Percentiles rank a stretch among this genome's conserved stretches.
These are phyloP conservation scores for Smittium mucronatum DNA, from an alignment of 371 early-diverging fungal species.

Conservation along the genomic window DNA sequence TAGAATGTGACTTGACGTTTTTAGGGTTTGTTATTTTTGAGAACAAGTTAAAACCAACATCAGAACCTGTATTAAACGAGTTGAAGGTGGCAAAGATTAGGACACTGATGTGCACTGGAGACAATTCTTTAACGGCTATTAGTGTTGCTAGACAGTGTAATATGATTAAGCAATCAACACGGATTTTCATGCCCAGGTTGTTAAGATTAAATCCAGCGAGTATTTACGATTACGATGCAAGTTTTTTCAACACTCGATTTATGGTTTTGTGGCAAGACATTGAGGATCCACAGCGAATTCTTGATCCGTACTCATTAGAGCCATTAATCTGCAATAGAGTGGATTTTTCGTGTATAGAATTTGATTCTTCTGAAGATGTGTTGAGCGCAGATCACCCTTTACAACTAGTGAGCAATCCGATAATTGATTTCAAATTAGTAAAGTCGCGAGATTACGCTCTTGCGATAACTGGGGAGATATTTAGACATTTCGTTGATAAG, in stretches of 20 bases:
- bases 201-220: constrained; percentile 9
- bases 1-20: constrained; percentile 78
- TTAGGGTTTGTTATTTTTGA: constrained; percentile 97
- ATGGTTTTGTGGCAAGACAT: constrained; percentile 61
- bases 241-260: background rate
- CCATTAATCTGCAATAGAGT: constrained; percentile 12
- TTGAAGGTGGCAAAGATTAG: constrained; percentile 78
- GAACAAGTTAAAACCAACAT: constrained; percentile 92
- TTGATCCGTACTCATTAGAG: constrained; percentile 51
- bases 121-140: constrained; percentile 95
- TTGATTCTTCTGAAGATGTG: constrained; percentile 20
- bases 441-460: constrained; percentile 32
- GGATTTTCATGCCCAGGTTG: constrained; percentile 27
- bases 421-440: constrained; percentile 15
- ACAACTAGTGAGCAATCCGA: constrained; percentile 15
- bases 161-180: constrained; percentile 26
- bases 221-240: background rate
- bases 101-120: constrained; percentile 98
- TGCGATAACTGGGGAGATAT: constrained; percentile 91
- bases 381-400: constrained; percentile 24
- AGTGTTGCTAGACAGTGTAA: constrained; percentile 74
- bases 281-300: constrained; percentile 38
- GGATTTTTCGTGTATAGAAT: background rate
- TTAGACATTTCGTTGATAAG: constrained; percentile 85
- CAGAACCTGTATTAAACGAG: constrained; percentile 65